Evolutionary conservation across 352 stramenopile species (phyloP).

Genomic region (Thraustotheca clavata): DNA sequence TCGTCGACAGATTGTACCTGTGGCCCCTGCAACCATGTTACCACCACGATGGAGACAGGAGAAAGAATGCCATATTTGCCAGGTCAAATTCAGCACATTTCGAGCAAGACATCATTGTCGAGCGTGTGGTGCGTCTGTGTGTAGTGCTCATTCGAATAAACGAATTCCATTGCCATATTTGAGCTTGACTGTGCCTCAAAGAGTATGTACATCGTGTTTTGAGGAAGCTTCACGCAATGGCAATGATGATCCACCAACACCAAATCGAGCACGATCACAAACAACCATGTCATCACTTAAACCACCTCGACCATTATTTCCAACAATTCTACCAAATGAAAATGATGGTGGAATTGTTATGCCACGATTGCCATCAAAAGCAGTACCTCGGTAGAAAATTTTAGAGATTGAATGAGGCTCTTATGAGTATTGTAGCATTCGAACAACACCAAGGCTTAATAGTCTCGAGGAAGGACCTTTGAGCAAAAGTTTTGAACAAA

Average conservation of each 20-base stretch:
- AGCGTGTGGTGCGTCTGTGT: constrained; percentile 11
- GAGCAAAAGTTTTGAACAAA: not conserved
- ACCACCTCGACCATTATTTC: not conserved
- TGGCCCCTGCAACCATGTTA: not conserved
- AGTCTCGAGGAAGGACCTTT: not conserved
- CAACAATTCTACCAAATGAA: not conserved
- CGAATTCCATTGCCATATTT: constrained; percentile 14
- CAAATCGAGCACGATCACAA: not conserved
- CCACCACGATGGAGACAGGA: constrained; percentile 18
- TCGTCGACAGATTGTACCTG: constrained; percentile 27
- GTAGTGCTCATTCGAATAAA: constrained; percentile 11
- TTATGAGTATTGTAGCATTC: not conserved
- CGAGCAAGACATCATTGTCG: constrained; percentile 16
- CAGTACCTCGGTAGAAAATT: not conserved
- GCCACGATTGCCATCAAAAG: not conserved
- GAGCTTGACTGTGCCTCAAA: not conserved
- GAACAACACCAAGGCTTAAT: not conserved
- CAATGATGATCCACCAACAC: not conserved
- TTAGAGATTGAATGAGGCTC: not conserved
- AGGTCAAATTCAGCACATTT: constrained; percentile 16
- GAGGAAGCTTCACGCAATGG: not conserved
- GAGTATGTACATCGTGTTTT: not conserved
- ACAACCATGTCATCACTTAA: constrained; percentile 5
- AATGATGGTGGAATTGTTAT: not conserved
- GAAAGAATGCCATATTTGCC: constrained; percentile 21